Percentiles rank a stretch among this genome's conserved stretches.
Conservation (phyloP, 2,329 filamentous ascomycete genomes). For the Juglanconis juglandina region DNA sequence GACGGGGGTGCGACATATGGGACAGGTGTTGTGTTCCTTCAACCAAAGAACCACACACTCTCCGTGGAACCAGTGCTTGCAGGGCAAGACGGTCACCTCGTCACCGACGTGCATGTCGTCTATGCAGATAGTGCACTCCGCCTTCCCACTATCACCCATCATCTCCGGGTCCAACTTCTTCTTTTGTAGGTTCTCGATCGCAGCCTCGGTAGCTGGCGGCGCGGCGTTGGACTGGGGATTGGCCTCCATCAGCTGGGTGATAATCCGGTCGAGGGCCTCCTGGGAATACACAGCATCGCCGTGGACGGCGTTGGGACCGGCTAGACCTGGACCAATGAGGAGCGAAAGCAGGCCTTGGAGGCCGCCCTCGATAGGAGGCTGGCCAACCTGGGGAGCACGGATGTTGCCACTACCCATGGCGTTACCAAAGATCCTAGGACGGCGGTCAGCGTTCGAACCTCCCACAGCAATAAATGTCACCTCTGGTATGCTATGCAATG, state of each 20-base stretch:
- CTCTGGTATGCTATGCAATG: slow-evolving; percentile 10
- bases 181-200: slow-evolving; percentile 70
- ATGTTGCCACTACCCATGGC: slow-evolving; percentile 36
- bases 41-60: slow-evolving; percentile 81
- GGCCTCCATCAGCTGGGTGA: slow-evolving; percentile 84
- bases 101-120: slow-evolving; percentile 72
- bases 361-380: slow-evolving; percentile 32
- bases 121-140: slow-evolving; percentile 94
- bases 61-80: slow-evolving; percentile 91
- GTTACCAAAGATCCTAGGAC: slow-evolving; percentile 43
- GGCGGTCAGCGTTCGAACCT: slow-evolving; percentile 29
- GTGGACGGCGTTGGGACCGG: slow-evolving; percentile 40
- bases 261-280: slow-evolving; percentile 84
- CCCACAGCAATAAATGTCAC: slow-evolving; percentile 18
- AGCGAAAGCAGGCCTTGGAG: slow-evolving; percentile 52
- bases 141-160: slow-evolving; percentile 62
- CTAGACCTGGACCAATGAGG: slow-evolving; percentile 46
- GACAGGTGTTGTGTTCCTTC: slow-evolving; percentile 87
- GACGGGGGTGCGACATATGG: slow-evolving; percentile 67
- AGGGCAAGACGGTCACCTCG: slow-evolving; percentile 75
- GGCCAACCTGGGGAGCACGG: slow-evolving; percentile 23
- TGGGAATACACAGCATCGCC: slow-evolving; percentile 89
- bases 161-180: slow-evolving; percentile 68
- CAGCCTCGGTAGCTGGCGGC: slow-evolving; percentile 72
- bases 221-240: slow-evolving; percentile 73